These are phyloP conservation scores for Nymphaea colorata DNA, from an alignment of 164 flowering plant genomes.

Conservation along the genomic window DNA sequence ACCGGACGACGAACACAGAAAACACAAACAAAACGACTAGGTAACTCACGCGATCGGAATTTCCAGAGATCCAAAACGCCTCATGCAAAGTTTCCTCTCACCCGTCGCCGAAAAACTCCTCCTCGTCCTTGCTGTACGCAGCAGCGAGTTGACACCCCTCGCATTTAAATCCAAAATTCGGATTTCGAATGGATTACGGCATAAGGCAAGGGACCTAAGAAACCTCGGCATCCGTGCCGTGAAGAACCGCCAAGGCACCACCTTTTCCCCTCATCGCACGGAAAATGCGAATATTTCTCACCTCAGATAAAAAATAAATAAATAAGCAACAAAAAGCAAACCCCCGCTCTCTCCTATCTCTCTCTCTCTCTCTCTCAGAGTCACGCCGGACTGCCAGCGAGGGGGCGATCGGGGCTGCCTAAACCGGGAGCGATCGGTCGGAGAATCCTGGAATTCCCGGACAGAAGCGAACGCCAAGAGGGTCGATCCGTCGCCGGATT, in stretches of 20 bases:
- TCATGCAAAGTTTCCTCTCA: background rate
- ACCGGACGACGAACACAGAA: background rate
- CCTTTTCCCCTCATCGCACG: slow-evolving; percentile 66
- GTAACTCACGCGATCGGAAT: background rate
- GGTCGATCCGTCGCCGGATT: background rate
- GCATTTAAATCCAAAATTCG: slow-evolving; percentile 2
- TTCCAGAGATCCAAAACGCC: background rate
- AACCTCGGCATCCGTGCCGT: slow-evolving; percentile 77
- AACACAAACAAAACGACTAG: background rate
- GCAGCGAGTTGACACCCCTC: background rate
- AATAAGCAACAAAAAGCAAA: background rate
- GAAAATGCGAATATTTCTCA: slow-evolving; percentile 12
- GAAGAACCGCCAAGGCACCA: slow-evolving; percentile 49
- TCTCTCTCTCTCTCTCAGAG: background rate
- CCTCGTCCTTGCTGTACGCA: background rate
- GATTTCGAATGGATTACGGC: slow-evolving; percentile 54
- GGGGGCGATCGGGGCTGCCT: background rate
- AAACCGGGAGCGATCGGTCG: background rate
- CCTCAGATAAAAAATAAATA: background rate
- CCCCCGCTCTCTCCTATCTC: background rate
- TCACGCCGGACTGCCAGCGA: background rate
- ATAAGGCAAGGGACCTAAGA: slow-evolving; percentile 43
- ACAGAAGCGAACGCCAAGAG: background rate
- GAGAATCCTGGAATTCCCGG: background rate
- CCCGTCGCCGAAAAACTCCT: background rate